phyloP scores from a whole-genome alignment of 176 grass and related monocot genomes.

The Eragrostis curvula region DNA sequence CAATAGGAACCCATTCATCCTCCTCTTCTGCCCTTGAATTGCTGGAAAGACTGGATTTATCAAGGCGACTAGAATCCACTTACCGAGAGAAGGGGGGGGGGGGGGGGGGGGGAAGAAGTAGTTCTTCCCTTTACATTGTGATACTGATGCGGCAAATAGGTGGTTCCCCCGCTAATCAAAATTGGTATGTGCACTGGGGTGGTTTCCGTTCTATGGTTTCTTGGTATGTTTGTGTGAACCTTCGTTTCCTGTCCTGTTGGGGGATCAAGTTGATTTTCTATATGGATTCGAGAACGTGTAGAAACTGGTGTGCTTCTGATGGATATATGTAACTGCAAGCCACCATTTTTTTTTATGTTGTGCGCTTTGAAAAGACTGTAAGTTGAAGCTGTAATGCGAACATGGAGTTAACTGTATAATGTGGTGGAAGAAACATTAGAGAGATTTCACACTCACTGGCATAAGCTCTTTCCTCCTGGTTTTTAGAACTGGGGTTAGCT shows the following conservation, averaged over 20 bases:
- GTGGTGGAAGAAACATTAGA: constrained; percentile 1
- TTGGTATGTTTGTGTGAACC: background rate
- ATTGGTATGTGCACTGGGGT: background rate
- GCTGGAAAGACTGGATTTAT: background rate
- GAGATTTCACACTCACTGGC: background rate
- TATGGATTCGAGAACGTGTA: background rate
- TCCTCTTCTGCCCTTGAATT: background rate
- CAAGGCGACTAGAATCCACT: background rate
- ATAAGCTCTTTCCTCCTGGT: background rate
- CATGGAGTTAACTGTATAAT: background rate
- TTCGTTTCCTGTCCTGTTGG: background rate
- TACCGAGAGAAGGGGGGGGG: background rate
- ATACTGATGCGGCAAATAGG: background rate
- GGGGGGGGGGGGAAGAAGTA: background rate
- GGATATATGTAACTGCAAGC: background rate
- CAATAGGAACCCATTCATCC: background rate
- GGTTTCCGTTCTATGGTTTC: background rate
- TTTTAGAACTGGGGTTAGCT: background rate
- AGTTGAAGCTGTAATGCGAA: background rate
- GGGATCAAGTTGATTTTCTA: background rate
- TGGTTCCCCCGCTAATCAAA: background rate
- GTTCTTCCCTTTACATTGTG: background rate
- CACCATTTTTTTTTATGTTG: background rate
- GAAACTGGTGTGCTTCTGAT: no score
- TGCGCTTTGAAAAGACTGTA: background rate